Percentiles rank a stretch among this genome's conserved stretches.
phyloP scores from a whole-genome alignment of 1,139 yeast species.

The Sugiyamaella pinicola region DNA sequence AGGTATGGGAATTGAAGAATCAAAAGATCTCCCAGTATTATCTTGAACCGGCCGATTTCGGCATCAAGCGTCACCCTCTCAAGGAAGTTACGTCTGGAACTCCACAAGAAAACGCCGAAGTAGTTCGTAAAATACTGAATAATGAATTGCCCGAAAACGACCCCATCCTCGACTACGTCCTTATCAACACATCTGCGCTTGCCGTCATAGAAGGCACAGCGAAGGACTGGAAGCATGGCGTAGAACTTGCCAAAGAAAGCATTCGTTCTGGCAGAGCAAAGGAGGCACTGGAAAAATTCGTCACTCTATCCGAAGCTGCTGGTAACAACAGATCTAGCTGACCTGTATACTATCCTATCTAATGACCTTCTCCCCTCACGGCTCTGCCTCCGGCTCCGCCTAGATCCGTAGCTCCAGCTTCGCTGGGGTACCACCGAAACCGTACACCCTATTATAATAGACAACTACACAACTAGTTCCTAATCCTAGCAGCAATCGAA shows the following conservation, averaged over 20 bases:
- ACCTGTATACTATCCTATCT: background rate
- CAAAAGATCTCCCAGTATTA: conserved; percentile 42
- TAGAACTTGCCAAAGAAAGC: conserved; percentile 66
- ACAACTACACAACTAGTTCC: too few relatives aligned
- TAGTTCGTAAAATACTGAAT: conserved; percentile 58
- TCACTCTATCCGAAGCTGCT: conserved; percentile 31
- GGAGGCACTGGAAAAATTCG: conserved; percentile 59
- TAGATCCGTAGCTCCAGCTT: too few relatives aligned
- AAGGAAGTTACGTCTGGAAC: conserved; percentile 77
- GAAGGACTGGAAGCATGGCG: conserved; percentile 73
- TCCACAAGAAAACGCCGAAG: conserved; percentile 76
- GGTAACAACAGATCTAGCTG: background rate
- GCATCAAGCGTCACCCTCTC: conserved; percentile 72
- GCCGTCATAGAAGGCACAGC: conserved; percentile 77
- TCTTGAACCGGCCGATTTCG: conserved; percentile 65
- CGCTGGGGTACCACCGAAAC: too few relatives aligned
- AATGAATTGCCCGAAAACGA: conserved; percentile 55
- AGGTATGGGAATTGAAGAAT: conserved; percentile 65
- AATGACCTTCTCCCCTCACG: background rate
- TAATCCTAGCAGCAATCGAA: too few relatives aligned
- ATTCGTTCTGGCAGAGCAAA: conserved; percentile 69
- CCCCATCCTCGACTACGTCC: conserved; percentile 82
- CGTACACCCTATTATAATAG: too few relatives aligned
- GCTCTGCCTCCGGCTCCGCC: conserved; percentile 3
- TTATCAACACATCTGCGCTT: conserved; percentile 83